Evolutionary conservation across 495 filamentous ascomycete genomes (phyloP).

Genomic region (Aspergillus asperescens): DNA sequence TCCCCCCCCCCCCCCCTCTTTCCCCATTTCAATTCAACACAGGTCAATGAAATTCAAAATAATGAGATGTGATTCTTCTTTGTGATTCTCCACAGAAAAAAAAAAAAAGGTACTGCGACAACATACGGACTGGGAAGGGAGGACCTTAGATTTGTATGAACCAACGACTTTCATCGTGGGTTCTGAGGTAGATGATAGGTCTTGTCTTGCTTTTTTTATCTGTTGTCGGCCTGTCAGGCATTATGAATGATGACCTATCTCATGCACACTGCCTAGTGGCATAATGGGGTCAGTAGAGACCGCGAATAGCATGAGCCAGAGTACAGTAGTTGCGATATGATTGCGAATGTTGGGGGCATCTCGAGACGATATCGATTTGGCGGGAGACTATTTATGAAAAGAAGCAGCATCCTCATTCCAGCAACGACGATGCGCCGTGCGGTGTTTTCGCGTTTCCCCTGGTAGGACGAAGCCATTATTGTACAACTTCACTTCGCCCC

Average conservation of each 20-base stretch:
- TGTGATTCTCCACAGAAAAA: not conserved
- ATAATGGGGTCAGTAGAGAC: conserved; percentile 1
- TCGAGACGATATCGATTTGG: too few species aligned
- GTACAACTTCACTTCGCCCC: conserved; percentile 4
- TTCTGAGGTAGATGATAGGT: conserved; percentile 14
- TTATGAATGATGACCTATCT: conserved; percentile 12
- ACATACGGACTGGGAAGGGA: not conserved
- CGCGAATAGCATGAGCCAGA: too few species aligned
- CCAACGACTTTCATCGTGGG: conserved; percentile 3
- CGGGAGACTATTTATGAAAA: not conserved
- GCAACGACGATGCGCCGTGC: not conserved
- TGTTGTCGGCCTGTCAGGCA: conserved; percentile 7
- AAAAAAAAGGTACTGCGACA: not conserved
- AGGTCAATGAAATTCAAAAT: conserved; percentile 6
- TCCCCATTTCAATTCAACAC: not conserved
- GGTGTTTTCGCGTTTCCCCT: not conserved
- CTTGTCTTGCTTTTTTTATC: conserved; percentile 1
- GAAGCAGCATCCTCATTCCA: too few species aligned
- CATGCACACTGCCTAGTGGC: conserved; percentile 19
- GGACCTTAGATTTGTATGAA: conserved; percentile 15
- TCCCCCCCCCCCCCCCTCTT: too few species aligned
- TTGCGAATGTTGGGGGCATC: too few species aligned
- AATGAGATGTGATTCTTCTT: too few species aligned
- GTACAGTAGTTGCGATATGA: too few species aligned
- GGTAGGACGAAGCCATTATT: conserved; percentile 1